A percentile compares a stretch with the other conserved stretches of the same genome.
phyloP scores from a whole-genome alignment of 805 yeast species.

The Candida sithepensis region DNA sequence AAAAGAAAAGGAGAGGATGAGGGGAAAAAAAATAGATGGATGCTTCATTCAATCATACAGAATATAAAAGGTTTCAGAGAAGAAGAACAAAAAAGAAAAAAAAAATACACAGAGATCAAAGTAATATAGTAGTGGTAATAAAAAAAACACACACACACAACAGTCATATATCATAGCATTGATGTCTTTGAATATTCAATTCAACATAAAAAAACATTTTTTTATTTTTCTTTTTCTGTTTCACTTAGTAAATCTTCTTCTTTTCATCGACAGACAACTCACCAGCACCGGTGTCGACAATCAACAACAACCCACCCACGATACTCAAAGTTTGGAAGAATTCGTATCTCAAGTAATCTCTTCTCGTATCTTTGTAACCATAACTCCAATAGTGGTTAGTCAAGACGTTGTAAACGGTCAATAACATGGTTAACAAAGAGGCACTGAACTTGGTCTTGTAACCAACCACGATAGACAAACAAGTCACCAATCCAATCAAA shows the following conservation, averaged over 20 bases:
- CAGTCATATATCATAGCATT: too few species aligned
- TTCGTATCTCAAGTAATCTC: conserved; percentile 89
- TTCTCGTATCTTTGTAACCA: conserved; percentile 63
- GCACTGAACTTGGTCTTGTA: conserved; percentile 92
- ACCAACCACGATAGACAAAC: conserved; percentile 82
- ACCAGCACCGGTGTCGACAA: conserved; percentile 96
- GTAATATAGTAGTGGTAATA: too few species aligned
- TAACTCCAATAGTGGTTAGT: conserved; percentile 89
- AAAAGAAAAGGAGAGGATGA: neutral
- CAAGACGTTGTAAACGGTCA: conserved; percentile 70
- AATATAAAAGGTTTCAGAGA: neutral
- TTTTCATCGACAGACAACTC: conserved; percentile 90
- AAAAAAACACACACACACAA: too few species aligned
- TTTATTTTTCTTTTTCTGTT: too few species aligned
- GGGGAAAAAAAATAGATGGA: neutral
- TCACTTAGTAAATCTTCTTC: conserved; percentile 73
- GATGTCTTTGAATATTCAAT: neutral
- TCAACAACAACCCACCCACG: conserved; percentile 87
- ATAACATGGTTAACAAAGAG: conserved; percentile 58
- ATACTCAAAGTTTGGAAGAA: conserved; percentile 92
- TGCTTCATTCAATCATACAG: neutral
- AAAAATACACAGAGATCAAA: too few species aligned
- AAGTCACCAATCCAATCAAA: conserved; percentile 63
- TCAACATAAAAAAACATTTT: too few species aligned
- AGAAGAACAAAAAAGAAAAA: neutral